A percentile compares a stretch with the other conserved stretches of the same genome.
phyloP scores from a whole-genome alignment of 441 rosid genomes.

The Pelargonium fulgidum region DNA sequence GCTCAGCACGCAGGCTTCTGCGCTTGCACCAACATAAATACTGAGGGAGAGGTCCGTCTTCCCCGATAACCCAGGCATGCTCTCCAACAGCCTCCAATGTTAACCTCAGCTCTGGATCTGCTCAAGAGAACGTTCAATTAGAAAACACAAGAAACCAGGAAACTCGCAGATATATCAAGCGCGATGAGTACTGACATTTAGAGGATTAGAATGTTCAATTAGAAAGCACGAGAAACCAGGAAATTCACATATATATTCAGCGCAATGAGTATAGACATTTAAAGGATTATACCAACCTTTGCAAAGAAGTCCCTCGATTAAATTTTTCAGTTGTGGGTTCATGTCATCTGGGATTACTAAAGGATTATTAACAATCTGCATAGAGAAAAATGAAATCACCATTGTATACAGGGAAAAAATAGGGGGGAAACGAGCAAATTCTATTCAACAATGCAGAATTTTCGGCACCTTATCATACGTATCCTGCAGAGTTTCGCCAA shows the following conservation, averaged over 20 bases:
- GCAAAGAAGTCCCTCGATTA: conserved; percentile 82
- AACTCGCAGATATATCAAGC: background rate
- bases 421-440: background rate
- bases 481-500: conserved; percentile 85
- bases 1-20: conserved; percentile 27
- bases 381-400: background rate
- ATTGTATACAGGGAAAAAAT: background rate
- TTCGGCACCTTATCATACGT: conserved; percentile 79
- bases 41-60: conserved; percentile 53
- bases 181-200: background rate
- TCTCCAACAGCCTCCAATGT: conserved; percentile 57
- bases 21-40: conserved; percentile 83
- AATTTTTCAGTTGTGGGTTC: conserved; percentile 57
- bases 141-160: background rate
- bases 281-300: conserved; percentile 48
- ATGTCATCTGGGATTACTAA: conserved; percentile 53
- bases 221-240: background rate
- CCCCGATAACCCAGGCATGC: conserved; percentile 73
- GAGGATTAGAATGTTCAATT: background rate
- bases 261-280: background rate
- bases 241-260: background rate
- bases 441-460: background rate
- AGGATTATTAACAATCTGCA: conserved; percentile 75
- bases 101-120: conserved; percentile 72
- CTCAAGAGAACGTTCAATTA: conserved; percentile 13